Base-by-base conservation (phyloP, 768 basidiomycete genomes). In the Lentinula sp. region DNA sequence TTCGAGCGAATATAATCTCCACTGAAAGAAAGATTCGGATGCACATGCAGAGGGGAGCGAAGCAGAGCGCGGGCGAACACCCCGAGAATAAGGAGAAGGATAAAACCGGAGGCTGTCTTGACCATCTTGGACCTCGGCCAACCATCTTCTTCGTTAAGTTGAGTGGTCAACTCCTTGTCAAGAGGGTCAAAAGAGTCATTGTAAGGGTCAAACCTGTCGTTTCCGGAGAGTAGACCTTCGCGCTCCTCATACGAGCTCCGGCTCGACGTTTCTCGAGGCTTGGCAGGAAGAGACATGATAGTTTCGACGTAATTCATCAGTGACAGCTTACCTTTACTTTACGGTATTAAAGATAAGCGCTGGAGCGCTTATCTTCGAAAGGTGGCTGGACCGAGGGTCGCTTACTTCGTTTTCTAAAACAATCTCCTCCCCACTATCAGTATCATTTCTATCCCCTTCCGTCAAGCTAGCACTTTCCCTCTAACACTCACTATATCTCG, bases 1-100 rank as follows among this genome's bases (percentile, higher is more conserved):
- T 95, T 95, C 2, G 85, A 90, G 59, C 81, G 75, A 58, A 86
- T 67, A 32, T 71, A 72, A 35, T 75, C 69, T 35, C 77, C 77
- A 49, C 77, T 69, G 64, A 80, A 77, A 37, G 73, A 63, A 10
- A 72, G 58, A 54, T 72, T 69, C 7, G 71, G 71, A 42, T 68
- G 69, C 6, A 66, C 57, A 8, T 61, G 68, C 6, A 70, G 64
- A 42, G 65, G 48, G 3, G 67, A 66, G 18, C 66, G 66, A 1
- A 81, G 63, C 2, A 78, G 60, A 13, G 70, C 71, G n/a, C 77
- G 74, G 5, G 77, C 70, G 59, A 80, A 71, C 5, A 73, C 73
- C 1, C 79, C 81, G 32, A 75, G 72, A 12, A 82, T 60, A 15
- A 84, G 69, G 20, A 83, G 73, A 7, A 67, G 64, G 48, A 82